A percentile compares a stretch with the other conserved stretches of the same genome.
These are phyloP conservation scores for Aureobasidium melanogenum DNA, from an alignment of 2,329 filamentous ascomycete genomes.

Conservation along the genomic window DNA sequence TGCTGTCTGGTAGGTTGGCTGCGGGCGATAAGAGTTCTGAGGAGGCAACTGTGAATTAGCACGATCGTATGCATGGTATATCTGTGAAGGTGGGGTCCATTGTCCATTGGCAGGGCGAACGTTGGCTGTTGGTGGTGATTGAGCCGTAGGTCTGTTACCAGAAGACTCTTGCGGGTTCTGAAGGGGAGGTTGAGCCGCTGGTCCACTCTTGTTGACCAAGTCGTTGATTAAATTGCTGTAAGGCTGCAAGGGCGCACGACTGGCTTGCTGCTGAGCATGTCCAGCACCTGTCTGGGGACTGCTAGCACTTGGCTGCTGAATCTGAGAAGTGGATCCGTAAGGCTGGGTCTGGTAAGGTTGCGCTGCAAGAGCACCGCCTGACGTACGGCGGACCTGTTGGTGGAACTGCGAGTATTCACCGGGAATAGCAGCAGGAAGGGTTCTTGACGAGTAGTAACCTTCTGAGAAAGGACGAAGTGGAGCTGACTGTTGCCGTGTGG, in stretches of 20 bases:
- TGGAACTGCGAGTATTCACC: slow-evolving; percentile 28
- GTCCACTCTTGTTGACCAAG: neutral
- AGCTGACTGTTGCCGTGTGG: slow-evolving; percentile 14
- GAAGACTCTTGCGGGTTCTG: neutral
- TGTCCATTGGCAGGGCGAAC: slow-evolving; percentile 17
- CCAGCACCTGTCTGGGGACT: neutral
- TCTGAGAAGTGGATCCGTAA: neutral
- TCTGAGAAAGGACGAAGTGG: slow-evolving; percentile 27
- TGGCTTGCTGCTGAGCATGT: neutral
- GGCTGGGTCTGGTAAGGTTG: slow-evolving; percentile 10
- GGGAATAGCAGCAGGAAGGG: slow-evolving; percentile 26
- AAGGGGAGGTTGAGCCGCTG: neutral
- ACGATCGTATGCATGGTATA: slow-evolving; percentile 14
- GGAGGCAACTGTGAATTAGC: neutral
- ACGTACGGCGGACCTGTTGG: slow-evolving; percentile 20
- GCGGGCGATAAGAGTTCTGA: slow-evolving; percentile 6
- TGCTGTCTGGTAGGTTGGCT: slow-evolving; percentile 34
- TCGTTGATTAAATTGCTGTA: neutral
- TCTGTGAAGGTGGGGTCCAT: slow-evolving; percentile 29
- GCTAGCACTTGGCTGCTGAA: neutral
- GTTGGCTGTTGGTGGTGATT: slow-evolving; percentile 15
- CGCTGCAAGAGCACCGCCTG: neutral
- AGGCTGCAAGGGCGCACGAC: neutral
- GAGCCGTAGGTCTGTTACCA: neutral
- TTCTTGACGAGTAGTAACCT: slow-evolving; percentile 29